phyloP scores from a whole-genome alignment of 805 yeast species.

The Saccharomycopsis guyanensis region DNA sequence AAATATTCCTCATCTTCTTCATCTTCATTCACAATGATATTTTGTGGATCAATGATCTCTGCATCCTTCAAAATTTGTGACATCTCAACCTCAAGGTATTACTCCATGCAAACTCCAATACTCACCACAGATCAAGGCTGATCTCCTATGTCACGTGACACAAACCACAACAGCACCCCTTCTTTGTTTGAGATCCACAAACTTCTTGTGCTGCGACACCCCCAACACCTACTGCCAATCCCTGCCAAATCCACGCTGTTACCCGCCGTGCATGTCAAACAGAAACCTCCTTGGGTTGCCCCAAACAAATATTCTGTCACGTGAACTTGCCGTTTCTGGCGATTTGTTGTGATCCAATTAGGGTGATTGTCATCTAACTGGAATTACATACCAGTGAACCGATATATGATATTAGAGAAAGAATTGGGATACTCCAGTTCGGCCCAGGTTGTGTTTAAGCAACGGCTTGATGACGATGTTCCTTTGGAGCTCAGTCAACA shows the following conservation, averaged over 20 bases:
- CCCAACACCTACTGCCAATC: no score
- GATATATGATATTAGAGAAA: no score
- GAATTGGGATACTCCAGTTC: background rate
- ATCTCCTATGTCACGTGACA: no score
- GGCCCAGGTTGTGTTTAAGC: background rate
- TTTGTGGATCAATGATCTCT: conserved; percentile 9
- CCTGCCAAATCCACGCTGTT: no score
- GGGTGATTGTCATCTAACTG: background rate
- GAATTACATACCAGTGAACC: no score
- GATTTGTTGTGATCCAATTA: background rate
- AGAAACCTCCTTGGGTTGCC: no score
- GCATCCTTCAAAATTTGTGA: conserved; percentile 10
- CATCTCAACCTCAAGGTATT: conserved; percentile 1
- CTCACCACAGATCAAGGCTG: no score
- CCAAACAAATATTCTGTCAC: no score
- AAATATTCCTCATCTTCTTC: conserved; percentile 15
- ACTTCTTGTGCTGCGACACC: no score
- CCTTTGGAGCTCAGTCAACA: conserved; percentile 22
- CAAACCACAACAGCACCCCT: no score
- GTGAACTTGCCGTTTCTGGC: background rate
- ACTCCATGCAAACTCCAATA: background rate
- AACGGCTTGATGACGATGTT: background rate
- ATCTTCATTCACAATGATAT: conserved; percentile 10
- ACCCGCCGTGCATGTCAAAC: no score
- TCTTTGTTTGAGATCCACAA: no score